Evolutionary conservation across 129 eudicot species (phyloP), one percentile per base, ranked within the genome.

Genomic region (Arctium minus): DNA sequence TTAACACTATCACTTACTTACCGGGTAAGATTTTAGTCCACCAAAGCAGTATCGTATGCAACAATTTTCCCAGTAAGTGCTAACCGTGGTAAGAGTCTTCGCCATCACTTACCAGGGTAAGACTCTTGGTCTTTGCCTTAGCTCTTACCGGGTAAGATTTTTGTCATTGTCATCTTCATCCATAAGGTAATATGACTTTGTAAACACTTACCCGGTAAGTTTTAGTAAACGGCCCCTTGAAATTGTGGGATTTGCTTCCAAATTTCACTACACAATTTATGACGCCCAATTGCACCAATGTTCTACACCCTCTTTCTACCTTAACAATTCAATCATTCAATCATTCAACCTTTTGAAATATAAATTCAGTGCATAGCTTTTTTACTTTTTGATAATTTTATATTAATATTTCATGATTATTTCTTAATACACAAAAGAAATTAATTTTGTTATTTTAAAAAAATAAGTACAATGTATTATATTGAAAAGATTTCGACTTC

Each of bases 301-400:
- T 15, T 56, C 65, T n/a, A 60, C 2, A 60, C 29, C 22, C 30
- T 5, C 2, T 77, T 77, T 60, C 62, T 73, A 62, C 81, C 53
- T 77, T 77, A 77, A 77, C 11, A 77, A 36, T 60, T 62, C 56
- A 35, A 77, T 62, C 81, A 36, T 60, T 62, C 56, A 35, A 77
- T 62, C 81, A 77, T 77, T 62, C 37, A 35, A 22, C 56, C 18
- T n/a, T 60, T 60, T 76, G 13, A 76, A 48, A 18, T 35, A 3
- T 10, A 10, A 77, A 62, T 7, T 60, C 73, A 62, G 39, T 33
- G 56, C 81, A 35, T 60, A 77, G 2, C 81, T 77, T 77, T 75
- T 6, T n/a, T 27, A 4, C 29, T n/a, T 60, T 60, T 60, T 60
- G 68, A 60, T 60, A 60, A 60, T 60, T 1, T 17, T 60, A 60